Base-by-base conservation (phyloP, 768 basidiomycete species). In the Daedaleopsis nitida region DNA sequence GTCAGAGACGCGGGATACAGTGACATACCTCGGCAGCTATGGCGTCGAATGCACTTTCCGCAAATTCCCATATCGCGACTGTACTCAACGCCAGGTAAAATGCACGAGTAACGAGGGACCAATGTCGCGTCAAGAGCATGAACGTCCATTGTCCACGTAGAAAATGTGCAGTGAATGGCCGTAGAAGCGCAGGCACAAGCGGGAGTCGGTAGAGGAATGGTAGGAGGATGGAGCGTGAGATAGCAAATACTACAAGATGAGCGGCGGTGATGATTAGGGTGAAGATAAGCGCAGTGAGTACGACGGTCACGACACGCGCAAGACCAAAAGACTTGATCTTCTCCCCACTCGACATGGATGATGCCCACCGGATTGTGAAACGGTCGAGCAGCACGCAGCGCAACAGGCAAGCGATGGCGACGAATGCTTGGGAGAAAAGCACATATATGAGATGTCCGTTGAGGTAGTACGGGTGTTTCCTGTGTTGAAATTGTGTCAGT, bases 401-500 rank as follows among this genome's bases (percentile, higher is more conserved):
- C 21, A 88, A 69, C 1, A 79, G 72, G 62, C 81, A 90, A 2
- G 77, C 74, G 8, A 74, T 45, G 0, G 84, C 83, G 10, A 81
- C 67, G 44, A 75, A 73, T 2, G 78, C 11, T 68, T 91, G 89
- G 0, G 84, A 79, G 50, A 83, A 64, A 24, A 84, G 55, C 17
- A 90, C 70, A 68, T 88, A 89, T 9, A 91, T 63, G 6, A 89
- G 74, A 17, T 83, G 83, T 1, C 88, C 88, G 55, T 91, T 91
- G 21, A 91, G 77, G 67, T 90, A 86, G 64, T 84, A 83, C 0
- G 88, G 89, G 61, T 92, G 88, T 73, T 88, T 91, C 68, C 89
- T 91, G 62, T 4, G 14, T 44, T 62, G 23, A 66, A 51, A n/a
- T n/a, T n/a, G n/a, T n/a, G 27, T 32, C 27, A 32, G 27, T 32